Evolutionary conservation across 2,329 filamentous ascomycete species (phyloP).

Genomic region (Talaromyces verruculosus): DNA sequence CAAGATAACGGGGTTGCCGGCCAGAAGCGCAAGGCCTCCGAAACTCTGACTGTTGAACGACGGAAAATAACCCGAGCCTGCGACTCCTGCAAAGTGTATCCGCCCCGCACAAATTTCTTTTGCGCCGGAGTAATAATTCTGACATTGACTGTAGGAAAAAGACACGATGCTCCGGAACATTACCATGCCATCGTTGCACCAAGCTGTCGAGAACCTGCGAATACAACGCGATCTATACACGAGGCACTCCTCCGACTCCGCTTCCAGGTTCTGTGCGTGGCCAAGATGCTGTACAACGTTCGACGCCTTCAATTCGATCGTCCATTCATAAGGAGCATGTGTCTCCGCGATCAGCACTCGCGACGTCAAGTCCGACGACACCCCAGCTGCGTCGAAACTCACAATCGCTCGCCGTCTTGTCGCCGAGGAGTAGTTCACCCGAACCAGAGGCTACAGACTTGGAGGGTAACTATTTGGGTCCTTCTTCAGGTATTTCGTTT

Average conservation of each 20-base stretch:
- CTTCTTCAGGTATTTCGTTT: constrained; percentile 55
- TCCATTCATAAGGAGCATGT: not conserved
- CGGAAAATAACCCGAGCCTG: constrained; percentile 43
- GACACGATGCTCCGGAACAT: constrained; percentile 39
- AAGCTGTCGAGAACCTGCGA: constrained; percentile 35
- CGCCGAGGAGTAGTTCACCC: constrained; percentile 41
- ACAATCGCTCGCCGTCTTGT: constrained; percentile 23
- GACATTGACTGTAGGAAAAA: constrained; percentile 30
- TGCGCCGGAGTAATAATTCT: not conserved
- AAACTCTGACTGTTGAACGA: constrained; percentile 26
- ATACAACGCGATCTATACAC: constrained; percentile 40
- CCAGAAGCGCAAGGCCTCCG: constrained; percentile 35
- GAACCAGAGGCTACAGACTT: constrained; percentile 52
- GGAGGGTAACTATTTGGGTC: constrained; percentile 57
- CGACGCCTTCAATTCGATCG: constrained; percentile 1
- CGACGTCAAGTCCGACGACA: not conserved
- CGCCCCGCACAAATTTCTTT: constrained; percentile 12
- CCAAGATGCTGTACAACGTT: constrained; percentile 19
- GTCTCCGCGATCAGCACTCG: not conserved
- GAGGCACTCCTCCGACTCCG: constrained; percentile 39
- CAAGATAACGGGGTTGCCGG: constrained; percentile 7
- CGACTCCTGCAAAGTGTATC: constrained; percentile 38
- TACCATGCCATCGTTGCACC: constrained; percentile 38
- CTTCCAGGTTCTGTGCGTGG: constrained; percentile 25
- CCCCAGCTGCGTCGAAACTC: constrained; percentile 3